These are phyloP conservation scores for Vaccinium corymbosum DNA, from an alignment of 148 eudicot species.

Conservation along the genomic window DNA sequence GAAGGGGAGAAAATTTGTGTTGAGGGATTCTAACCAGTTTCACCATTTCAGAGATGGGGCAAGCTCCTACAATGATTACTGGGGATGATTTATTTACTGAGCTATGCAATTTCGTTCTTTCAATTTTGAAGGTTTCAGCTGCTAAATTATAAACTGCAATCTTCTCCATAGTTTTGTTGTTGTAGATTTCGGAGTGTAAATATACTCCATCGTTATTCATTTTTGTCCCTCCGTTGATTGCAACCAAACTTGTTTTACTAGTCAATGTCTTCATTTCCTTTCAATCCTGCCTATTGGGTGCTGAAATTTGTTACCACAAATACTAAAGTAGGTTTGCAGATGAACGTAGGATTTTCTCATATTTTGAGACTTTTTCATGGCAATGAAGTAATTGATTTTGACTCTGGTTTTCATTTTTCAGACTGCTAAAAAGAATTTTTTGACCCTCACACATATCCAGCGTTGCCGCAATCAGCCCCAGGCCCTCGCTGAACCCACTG, in stretches of 20 bases:
- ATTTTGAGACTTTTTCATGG: background rate
- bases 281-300: background rate
- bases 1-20: constrained; percentile 49
- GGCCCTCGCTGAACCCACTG: too few relatives aligned
- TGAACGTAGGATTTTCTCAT: background rate
- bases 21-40: constrained; percentile 65
- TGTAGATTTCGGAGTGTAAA: background rate
- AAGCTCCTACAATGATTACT: constrained; percentile 66
- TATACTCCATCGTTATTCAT: background rate
- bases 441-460: too few relatives aligned
- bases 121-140: background rate
- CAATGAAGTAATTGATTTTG: background rate
- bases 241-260: background rate
- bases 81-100: constrained; percentile 29
- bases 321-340: background rate
- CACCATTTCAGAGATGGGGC: constrained; percentile 59
- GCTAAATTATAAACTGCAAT: background rate
- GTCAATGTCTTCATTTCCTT: background rate
- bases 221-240: background rate
- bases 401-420: too few relatives aligned
- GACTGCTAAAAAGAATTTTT: too few relatives aligned
- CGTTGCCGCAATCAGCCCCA: too few relatives aligned
- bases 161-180: background rate
- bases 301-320: background rate
- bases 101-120: background rate